Evolutionary conservation across 257 asterid species (phyloP).

Genomic region (Echium plantagineum): DNA sequence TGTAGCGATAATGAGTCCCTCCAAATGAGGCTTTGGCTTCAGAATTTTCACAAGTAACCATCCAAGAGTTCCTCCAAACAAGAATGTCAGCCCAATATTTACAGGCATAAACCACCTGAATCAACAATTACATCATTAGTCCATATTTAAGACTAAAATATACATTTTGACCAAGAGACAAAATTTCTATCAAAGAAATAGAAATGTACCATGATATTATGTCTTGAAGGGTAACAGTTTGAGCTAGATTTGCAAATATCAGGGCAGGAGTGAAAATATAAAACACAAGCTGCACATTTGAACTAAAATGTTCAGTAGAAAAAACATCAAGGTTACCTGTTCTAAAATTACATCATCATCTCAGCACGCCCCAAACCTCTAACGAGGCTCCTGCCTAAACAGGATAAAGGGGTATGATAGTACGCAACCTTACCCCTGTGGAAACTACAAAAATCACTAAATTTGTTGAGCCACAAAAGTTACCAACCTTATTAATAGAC

Average conservation of each 20-base stretch:
- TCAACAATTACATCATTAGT: not conserved
- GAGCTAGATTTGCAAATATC: slow-evolving; percentile 49
- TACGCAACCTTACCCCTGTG: too few relatives aligned
- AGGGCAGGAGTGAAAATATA: slow-evolving; percentile 55
- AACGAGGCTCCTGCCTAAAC: too few relatives aligned
- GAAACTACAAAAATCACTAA: not conserved
- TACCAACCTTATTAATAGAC: too few relatives aligned
- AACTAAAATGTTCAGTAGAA: not conserved
- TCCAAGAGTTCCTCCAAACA: slow-evolving; percentile 64
- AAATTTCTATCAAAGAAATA: not conserved
- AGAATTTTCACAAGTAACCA: slow-evolving; percentile 71
- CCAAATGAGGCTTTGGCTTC: slow-evolving; percentile 54
- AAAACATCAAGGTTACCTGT: not conserved
- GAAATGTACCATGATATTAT: slow-evolving; percentile 46
- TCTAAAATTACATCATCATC: not conserved
- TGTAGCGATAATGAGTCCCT: slow-evolving; percentile 54
- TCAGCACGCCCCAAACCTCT: too few relatives aligned
- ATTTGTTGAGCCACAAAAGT: too few relatives aligned
- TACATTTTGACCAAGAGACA: not conserved
- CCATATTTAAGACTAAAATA: not conserved
- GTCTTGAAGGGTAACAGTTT: slow-evolving; percentile 53
- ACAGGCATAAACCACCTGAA: slow-evolving; percentile 95
- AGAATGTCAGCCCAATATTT: slow-evolving; percentile 62
- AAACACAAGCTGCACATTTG: slow-evolving; percentile 54
- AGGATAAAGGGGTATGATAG: too few relatives aligned